phyloP scores from a whole-genome alignment of 495 filamentous ascomycete species.

The Astrothelium macrocarpum region DNA sequence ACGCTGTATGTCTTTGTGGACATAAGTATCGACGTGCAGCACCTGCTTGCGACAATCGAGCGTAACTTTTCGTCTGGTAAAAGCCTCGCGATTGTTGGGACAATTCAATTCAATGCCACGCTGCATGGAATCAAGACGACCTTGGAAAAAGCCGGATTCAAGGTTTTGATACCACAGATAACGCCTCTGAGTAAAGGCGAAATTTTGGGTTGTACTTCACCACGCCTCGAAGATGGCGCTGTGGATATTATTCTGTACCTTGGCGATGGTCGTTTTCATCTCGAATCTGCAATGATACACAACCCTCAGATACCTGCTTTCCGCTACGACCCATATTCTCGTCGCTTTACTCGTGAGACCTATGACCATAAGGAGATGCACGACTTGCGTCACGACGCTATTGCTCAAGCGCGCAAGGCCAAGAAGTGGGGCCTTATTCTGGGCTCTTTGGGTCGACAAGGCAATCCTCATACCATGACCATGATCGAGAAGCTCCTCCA shows the following conservation, averaged over 20 bases:
- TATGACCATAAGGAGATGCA: slow-evolving; percentile 91
- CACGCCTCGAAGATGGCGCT: slow-evolving; percentile 49
- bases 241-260: slow-evolving; percentile 85
- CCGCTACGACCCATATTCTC: slow-evolving; percentile 92
- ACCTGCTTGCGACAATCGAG: slow-evolving; percentile 78
- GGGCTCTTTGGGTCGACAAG: slow-evolving; percentile 83
- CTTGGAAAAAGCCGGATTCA: slow-evolving; percentile 73
- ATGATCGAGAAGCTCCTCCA: slow-evolving; percentile 70
- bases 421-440: slow-evolving; percentile 91
- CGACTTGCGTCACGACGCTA: slow-evolving; percentile 64
- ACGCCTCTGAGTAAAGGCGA: slow-evolving; percentile 87
- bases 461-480: slow-evolving; percentile 84
- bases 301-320: slow-evolving; percentile 85
- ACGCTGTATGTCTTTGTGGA: slow-evolving; percentile 97
- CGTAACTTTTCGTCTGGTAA: slow-evolving; percentile 78
- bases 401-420: slow-evolving; percentile 59
- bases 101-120: slow-evolving; percentile 97
- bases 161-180: slow-evolving; percentile 80
- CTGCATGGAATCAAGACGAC: slow-evolving; percentile 69
- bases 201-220: slow-evolving; percentile 91
- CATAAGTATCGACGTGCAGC: slow-evolving; percentile 84
- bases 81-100: slow-evolving; percentile 85
- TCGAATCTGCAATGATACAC: slow-evolving; percentile 97
- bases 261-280: slow-evolving; percentile 92
- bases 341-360: slow-evolving; percentile 77